phyloP scores from a whole-genome alignment of 305 asterid genomes.

The Vinca major region DNA sequence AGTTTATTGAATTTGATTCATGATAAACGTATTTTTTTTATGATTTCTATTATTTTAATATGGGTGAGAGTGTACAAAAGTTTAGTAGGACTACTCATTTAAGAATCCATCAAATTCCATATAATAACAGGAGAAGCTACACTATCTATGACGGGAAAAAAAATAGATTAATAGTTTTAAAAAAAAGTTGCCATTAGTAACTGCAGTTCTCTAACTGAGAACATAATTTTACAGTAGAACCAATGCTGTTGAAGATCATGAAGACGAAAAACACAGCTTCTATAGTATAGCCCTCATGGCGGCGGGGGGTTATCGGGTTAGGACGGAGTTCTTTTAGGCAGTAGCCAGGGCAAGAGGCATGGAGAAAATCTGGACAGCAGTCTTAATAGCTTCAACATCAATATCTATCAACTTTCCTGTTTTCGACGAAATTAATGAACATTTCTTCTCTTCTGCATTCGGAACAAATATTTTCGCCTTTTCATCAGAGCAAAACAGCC shows the following conservation, averaged over 20 bases:
- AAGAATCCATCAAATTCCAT: too few relatives aligned
- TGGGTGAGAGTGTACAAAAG: too few relatives aligned
- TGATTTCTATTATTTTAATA: too few relatives aligned
- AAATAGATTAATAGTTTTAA: too few relatives aligned
- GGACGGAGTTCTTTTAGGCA: constrained; percentile 12
- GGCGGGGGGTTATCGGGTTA: too few relatives aligned
- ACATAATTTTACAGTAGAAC: neutral
- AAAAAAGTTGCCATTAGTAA: too few relatives aligned
- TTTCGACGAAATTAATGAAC: constrained; percentile 57
- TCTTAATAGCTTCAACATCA: constrained; percentile 61
- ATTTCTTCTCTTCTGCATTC: constrained; percentile 49
- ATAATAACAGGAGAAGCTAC: too few relatives aligned
- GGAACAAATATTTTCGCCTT: constrained; percentile 58
- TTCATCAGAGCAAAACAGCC: constrained; percentile 52
- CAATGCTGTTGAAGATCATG: neutral
- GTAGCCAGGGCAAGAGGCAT: constrained; percentile 58
- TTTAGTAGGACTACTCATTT: too few relatives aligned
- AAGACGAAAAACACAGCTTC: neutral
- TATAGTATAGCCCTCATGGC: neutral
- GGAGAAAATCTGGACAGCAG: constrained; percentile 47
- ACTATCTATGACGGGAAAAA: too few relatives aligned
- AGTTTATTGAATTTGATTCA: too few relatives aligned
- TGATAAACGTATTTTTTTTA: too few relatives aligned
- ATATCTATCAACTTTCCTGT: constrained; percentile 64
- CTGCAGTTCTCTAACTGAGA: neutral